A percentile compares a stretch with the other conserved stretches of the same genome.
Conservation (phyloP, 225 moss, liverwort and hornwort genomes). For the Ulota crispa region DNA sequence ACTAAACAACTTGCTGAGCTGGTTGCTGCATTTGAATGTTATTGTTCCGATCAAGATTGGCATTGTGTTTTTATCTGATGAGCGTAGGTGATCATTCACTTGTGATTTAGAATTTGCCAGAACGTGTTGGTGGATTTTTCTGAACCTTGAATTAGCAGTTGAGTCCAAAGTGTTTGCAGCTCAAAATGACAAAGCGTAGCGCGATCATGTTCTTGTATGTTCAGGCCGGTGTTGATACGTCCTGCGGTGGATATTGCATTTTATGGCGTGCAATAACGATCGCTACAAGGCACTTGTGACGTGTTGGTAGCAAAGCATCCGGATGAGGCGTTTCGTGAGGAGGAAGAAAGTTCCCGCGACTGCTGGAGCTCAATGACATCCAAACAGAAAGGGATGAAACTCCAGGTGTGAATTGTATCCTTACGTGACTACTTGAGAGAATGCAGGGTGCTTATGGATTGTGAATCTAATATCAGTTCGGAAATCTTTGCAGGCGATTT, state of each 20-base stretch:
- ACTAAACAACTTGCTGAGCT: background rate
- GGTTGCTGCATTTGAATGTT: background rate
- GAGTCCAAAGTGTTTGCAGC: background rate
- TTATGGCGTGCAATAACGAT: constrained; percentile 14
- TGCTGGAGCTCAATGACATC: constrained; percentile 38
- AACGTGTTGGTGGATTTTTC: background rate
- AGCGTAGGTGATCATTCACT: background rate
- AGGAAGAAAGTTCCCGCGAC: constrained; percentile 3
- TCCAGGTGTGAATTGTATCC: constrained; percentile 30
- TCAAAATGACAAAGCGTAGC: background rate
- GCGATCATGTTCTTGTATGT: constrained; percentile 11
- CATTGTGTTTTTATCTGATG: background rate
- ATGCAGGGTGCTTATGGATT: background rate
- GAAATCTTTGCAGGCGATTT: background rate
- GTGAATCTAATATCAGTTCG: background rate
- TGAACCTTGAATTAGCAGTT: background rate
- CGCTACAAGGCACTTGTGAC: constrained; percentile 9
- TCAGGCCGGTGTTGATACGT: background rate
- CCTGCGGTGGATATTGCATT: constrained; percentile 8
- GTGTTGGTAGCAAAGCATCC: constrained; percentile 3
- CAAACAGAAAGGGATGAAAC: constrained; percentile 51
- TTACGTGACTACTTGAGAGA: no score
- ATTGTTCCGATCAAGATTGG: background rate
- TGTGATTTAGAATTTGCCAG: background rate
- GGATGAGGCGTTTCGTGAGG: constrained; percentile 30